Evolutionary conservation across 2,329 filamentous ascomycete genomes (phyloP), one percentile per base, ranked within the genome.

Genomic region (Ophiostoma sp.): DNA sequence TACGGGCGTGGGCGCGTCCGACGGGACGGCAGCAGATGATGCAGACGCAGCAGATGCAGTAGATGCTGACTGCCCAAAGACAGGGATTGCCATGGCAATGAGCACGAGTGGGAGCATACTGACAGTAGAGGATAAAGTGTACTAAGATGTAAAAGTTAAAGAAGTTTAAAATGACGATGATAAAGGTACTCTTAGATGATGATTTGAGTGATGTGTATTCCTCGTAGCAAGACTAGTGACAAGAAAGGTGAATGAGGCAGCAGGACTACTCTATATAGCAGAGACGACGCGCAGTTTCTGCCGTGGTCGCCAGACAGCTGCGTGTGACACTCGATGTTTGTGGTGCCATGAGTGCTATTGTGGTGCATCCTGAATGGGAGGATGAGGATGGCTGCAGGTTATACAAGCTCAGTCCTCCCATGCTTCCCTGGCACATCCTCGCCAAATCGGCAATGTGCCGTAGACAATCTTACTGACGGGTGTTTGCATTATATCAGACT

Each of bases 331-430:
- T 62, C 36, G 9, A 9, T 8, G 8, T 38, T 63, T 63, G 60
- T 63, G 14, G 3, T 2, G 58, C 58, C 58, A n/a, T n/a, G 58
- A 40, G 27, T 63, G 38, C 40, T 63, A 63, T 63, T 63, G 60
- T 63, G 58, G 27, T 63, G 60, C 60, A 44, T 63, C 40, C 40
- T 63, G 60, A 63, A 63, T 63, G 38, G 36, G 55, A 60, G 55
- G 27, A 62, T 14, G 58, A 63, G 16, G 40, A 16, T 40, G 60
- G 42, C 60, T 41, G 58, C 58, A 62, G 58, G 58, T 62, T 12
- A 16, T 38, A 36, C 58, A 41, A 62, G 58, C 58, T 62, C 12
- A n/a, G 41, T 42, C n/a, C 27, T 27, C 27, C 27, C 27, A 27
- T 27, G 27, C 27, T 27, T 27, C 27, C 27, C 27, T 27, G 27